Conservation (phyloP, 2,329 filamentous ascomycete genomes). For the Graphiopsis chlorocephala region DNA sequence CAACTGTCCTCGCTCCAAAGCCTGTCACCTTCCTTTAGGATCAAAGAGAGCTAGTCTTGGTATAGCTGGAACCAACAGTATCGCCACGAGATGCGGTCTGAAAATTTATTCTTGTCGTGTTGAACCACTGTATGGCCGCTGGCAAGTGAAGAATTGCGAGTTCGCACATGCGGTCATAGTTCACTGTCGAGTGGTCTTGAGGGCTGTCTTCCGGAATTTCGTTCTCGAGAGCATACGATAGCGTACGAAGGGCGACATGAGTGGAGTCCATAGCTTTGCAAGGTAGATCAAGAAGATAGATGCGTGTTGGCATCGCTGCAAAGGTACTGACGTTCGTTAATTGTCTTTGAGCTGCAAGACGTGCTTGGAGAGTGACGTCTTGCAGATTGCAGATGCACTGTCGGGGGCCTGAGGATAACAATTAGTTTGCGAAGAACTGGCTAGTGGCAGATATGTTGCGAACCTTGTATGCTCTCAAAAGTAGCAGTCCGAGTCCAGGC, state of each 20-base stretch:
- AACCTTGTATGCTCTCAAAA: background rate
- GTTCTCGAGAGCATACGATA: background rate
- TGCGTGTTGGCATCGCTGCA: background rate
- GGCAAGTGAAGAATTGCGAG: background rate
- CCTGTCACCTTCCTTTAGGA: too few relatives aligned
- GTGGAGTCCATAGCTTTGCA: background rate
- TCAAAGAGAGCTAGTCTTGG: too few relatives aligned
- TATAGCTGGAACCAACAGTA: too few relatives aligned
- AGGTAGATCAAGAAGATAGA: background rate
- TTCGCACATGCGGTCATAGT: background rate
- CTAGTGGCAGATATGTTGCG: slow-evolving; percentile 31
- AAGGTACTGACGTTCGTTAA: background rate
- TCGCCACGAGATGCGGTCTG: too few relatives aligned
- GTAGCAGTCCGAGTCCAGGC: background rate
- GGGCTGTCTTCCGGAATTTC: background rate
- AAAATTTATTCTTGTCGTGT: too few relatives aligned
- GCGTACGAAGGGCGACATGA: background rate
- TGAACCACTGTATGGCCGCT: background rate
- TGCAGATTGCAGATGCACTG: background rate
- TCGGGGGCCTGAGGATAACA: background rate
- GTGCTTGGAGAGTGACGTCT: background rate
- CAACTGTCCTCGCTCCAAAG: too few relatives aligned
- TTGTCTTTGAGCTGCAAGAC: background rate
- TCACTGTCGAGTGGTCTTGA: background rate
- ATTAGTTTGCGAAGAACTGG: slow-evolving; percentile 54